Evolutionary conservation across 805 yeast species (phyloP).

Genomic region (Kluyveromyces wickerhamii): DNA sequence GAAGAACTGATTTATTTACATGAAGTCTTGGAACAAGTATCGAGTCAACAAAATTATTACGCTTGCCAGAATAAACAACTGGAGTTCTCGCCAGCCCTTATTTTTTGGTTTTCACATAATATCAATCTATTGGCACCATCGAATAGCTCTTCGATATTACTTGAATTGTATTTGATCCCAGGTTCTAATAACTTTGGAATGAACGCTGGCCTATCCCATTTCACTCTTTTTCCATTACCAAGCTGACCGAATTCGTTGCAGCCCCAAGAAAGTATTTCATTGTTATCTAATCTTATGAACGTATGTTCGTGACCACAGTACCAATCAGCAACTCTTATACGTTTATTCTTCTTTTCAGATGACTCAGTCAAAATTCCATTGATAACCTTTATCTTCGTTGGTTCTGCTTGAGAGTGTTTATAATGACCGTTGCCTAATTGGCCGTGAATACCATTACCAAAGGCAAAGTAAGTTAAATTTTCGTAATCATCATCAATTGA

Average conservation of each 20-base stretch:
- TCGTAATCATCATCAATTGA: slow-evolving; percentile 16
- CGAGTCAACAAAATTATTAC: too few relatives aligned
- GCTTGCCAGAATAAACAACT: slow-evolving; percentile 55
- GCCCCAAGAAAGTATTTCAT: slow-evolving; percentile 75
- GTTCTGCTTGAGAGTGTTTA: slow-evolving; percentile 64
- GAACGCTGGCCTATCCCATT: slow-evolving; percentile 44
- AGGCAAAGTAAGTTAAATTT: slow-evolving; percentile 41
- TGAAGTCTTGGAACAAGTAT: slow-evolving; percentile 3
- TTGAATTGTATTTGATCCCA: slow-evolving; percentile 11
- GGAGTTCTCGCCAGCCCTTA: slow-evolving; percentile 53
- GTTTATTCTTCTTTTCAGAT: slow-evolving; percentile 29
- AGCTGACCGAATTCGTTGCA: slow-evolving; percentile 75
- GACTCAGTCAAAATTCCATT: slow-evolving; percentile 44
- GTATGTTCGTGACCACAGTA: slow-evolving; percentile 60
- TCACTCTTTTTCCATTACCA: slow-evolving; percentile 70
- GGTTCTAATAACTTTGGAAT: slow-evolving; percentile 59
- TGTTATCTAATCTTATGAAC: slow-evolving; percentile 49
- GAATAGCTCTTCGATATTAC: slow-evolving; percentile 19
- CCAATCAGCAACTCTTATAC: slow-evolving; percentile 44
- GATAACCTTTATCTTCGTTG: slow-evolving; percentile 42
- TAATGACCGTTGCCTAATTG: slow-evolving; percentile 76
- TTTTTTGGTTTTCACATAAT: slow-evolving; percentile 44
- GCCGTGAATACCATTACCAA: slow-evolving; percentile 83
- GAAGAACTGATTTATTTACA: not conserved
- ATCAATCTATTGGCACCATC: slow-evolving; percentile 40